Evolutionary conservation across 2,329 filamentous ascomycete genomes (phyloP), one percentile per base, ranked within the genome.

Genomic region (Fusarium pilosicola): DNA sequence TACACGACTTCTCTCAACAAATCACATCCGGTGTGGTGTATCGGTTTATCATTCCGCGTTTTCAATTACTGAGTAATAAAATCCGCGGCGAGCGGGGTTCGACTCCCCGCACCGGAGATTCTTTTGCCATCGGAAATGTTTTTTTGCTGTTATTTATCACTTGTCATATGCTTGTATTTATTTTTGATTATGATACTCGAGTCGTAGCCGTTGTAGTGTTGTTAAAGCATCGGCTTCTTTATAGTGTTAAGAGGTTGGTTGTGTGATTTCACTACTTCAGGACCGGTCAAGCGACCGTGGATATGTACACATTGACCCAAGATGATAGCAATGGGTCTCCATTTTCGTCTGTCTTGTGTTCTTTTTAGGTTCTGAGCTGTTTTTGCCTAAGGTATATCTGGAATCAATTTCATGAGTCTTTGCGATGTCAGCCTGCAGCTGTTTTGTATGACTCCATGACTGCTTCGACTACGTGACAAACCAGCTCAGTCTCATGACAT

Each of bases 31-130:
- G 63, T 69, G 66, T 69, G 66, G 66, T 69, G 66, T 69, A 69
- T 69, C 66, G 66, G 66, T 67, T 55, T 68, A 69, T 56, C 66
- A 69, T 69, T 51, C 66, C 66, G 66, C 66, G 66, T 69, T 69
- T 69, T 69, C 66, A 69, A 17, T n/a, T 38, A 28, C 30, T 0
- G 1, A 11, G 12, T 26, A 41, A 55, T 13, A 4, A 66, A 12
- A 17, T 20, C 63, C 66, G 66, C 66, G 66, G 66, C 66, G 66
- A 67, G 66, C 63, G 63, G 66, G 66, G 66, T 69, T 69, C 66
- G 66, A 69, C 30, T 69, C 66, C 66, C 66, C 63, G 63, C 66
- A 69, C 56, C 66, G 66, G 66, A 68, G 64, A 39, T 10, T 34
- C 11, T 17, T 28, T 26, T 44, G 30, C 22, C 17, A 57, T 39